Evolutionary conservation across 164 flowering plant genomes (phyloP).

Genomic region (Vitis riparia): DNA sequence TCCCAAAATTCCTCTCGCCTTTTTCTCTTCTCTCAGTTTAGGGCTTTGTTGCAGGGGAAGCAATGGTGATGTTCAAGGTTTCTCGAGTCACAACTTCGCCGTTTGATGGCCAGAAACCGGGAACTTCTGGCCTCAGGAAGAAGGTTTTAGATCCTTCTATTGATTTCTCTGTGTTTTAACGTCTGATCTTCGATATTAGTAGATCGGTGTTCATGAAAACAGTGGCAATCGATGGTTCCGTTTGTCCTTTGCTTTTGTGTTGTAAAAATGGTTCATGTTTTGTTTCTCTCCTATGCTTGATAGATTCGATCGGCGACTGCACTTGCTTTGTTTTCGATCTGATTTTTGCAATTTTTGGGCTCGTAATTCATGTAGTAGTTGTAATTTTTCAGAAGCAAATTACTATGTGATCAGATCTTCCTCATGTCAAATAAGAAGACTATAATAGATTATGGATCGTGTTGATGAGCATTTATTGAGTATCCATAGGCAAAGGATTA

Average conservation of each 20-base stretch:
- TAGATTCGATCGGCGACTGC: neutral
- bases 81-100: conserved; percentile 55
- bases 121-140: conserved; percentile 97
- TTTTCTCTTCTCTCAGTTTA: neutral
- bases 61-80: conserved; percentile 61
- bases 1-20: neutral
- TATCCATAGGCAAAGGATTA: too few relatives aligned
- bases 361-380: too few relatives aligned
- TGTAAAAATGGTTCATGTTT: neutral
- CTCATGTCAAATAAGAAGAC: too few relatives aligned
- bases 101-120: conserved; percentile 84
- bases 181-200: neutral
- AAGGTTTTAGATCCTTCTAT: conserved; percentile 46
- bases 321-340: neutral
- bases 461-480: too few relatives aligned
- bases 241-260: too few relatives aligned
- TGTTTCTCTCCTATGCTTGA: neutral
- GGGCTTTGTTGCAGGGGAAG: too few relatives aligned
- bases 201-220: neutral
- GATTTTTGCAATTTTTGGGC: too few relatives aligned
- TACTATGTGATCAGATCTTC: too few relatives aligned
- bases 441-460: too few relatives aligned
- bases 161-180: neutral
- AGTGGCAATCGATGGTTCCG: too few relatives aligned
- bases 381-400: too few relatives aligned